Evolutionary conservation across 2,329 filamentous ascomycete species (phyloP).

Genomic region (Diaporthe humulicola): DNA sequence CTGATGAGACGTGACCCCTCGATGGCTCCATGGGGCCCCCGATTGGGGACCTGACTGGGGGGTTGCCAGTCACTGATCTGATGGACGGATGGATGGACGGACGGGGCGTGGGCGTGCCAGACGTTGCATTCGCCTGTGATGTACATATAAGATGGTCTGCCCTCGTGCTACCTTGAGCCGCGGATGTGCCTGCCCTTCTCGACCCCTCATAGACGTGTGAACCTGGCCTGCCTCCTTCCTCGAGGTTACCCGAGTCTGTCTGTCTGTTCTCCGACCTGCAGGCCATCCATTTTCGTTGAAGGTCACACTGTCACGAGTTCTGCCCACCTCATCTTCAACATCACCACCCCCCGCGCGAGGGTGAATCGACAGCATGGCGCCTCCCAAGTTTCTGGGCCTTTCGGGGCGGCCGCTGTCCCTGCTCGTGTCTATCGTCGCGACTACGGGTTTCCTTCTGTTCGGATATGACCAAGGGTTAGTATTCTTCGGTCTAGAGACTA

Average conservation of each 20-base stretch:
- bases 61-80: not conserved
- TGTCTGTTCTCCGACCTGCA: constrained; percentile 6
- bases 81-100: not conserved
- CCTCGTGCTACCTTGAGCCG: constrained; percentile 12
- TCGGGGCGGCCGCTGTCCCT: constrained; percentile 69
- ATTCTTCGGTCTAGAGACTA: not conserved
- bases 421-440: constrained; percentile 72
- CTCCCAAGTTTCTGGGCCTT: constrained; percentile 69
- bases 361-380: constrained; percentile 57
- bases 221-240: constrained; percentile 11
- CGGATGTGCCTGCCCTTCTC: not conserved
- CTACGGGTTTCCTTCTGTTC: constrained; percentile 73
- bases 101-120: not conserved
- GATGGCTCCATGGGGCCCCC: not conserved
- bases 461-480: constrained; percentile 67
- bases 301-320: not conserved
- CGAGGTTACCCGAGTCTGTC: not conserved
- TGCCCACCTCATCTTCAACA: constrained; percentile 7
- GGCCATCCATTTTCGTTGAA: not conserved
- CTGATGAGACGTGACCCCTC: not conserved
- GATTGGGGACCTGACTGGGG: constrained; percentile 9
- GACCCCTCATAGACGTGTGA: constrained; percentile 18
- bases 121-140: constrained; percentile 12
- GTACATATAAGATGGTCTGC: constrained; percentile 18
- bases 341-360: not conserved